Evolutionary conservation across 2,329 filamentous ascomycete species (phyloP).

Genomic region (Aspergillus phoenicis): DNA sequence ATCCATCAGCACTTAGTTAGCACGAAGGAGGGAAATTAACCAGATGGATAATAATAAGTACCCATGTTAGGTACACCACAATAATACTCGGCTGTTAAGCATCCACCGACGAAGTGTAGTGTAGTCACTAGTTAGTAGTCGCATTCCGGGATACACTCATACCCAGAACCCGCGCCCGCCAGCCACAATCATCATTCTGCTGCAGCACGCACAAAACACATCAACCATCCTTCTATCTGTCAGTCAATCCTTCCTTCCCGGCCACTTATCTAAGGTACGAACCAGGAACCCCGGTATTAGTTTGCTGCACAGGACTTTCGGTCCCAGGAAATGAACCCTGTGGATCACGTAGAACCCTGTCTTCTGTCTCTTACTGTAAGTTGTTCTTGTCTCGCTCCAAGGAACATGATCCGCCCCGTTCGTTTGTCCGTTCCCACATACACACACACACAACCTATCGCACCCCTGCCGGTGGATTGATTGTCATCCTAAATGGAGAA

Average conservation of each 20-base stretch:
- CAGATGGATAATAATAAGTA: neutral
- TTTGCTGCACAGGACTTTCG: constrained; percentile 18
- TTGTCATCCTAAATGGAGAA: no score
- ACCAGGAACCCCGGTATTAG: constrained; percentile 7
- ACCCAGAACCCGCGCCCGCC: neutral
- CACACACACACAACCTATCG: no score
- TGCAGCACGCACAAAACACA: neutral
- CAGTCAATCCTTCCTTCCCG: neutral
- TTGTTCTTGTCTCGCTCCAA: neutral
- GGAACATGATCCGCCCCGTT: neutral
- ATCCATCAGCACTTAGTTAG: neutral
- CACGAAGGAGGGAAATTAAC: neutral
- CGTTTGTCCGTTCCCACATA: no score
- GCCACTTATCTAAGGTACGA: neutral
- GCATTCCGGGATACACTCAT: no score
- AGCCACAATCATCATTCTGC: neutral
- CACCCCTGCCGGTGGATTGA: no score
- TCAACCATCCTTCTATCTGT: neutral
- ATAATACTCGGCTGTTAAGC: neutral
- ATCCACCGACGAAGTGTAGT: no score
- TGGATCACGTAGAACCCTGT: constrained; percentile 6
- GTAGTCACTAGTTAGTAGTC: no score
- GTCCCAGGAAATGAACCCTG: constrained; percentile 14
- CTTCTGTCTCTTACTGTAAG: neutral
- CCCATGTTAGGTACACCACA: neutral